These are phyloP conservation scores for Mallotus nudiflorus DNA, from an alignment of 345 rosid genomes.

Conservation along the genomic window DNA sequence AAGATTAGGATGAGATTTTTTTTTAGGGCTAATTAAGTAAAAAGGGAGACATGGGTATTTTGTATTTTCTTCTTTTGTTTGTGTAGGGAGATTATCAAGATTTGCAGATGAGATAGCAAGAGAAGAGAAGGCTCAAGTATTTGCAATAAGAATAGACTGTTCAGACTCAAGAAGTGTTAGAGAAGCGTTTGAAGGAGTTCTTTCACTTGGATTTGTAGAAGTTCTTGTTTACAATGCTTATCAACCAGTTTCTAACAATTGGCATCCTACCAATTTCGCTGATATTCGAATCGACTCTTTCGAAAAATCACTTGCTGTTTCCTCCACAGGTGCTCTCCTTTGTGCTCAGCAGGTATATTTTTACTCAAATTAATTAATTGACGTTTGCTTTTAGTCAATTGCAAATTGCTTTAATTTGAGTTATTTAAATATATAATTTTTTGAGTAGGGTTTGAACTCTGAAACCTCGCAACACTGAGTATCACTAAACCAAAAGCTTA, in stretches of 20 bases:
- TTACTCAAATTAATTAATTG: too few species aligned
- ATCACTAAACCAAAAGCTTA: too few species aligned
- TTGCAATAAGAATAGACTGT: slow-evolving; percentile 93
- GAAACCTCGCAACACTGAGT: too few species aligned
- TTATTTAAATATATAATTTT: too few species aligned
- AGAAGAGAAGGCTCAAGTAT: slow-evolving; percentile 89
- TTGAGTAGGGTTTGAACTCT: too few species aligned
- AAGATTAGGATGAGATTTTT: neutral
- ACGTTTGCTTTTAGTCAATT: too few species aligned
- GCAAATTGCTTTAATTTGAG: too few species aligned
- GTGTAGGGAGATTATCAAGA: slow-evolving; percentile 64
- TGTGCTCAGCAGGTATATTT: slow-evolving; percentile 85
- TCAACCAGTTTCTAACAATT: slow-evolving; percentile 56
- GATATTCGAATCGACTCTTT: slow-evolving; percentile 71
- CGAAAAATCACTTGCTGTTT: slow-evolving; percentile 73
- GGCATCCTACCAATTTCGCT: slow-evolving; percentile 57
- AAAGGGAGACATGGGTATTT: neutral
- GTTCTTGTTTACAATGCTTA: slow-evolving; percentile 89
- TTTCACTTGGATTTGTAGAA: slow-evolving; percentile 87
- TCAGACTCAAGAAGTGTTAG: slow-evolving; percentile 76
- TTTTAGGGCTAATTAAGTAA: neutral
- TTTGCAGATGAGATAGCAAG: slow-evolving; percentile 97
- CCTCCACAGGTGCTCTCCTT: slow-evolving; percentile 70
- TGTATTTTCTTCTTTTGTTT: neutral
- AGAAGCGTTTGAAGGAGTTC: slow-evolving; percentile 95